Percentiles rank a stretch among this genome's conserved stretches.
These are phyloP conservation scores for Teratosphaeriaceae sp. DNA, from an alignment of 2,329 filamentous ascomycete genomes.

Conservation along the genomic window DNA sequence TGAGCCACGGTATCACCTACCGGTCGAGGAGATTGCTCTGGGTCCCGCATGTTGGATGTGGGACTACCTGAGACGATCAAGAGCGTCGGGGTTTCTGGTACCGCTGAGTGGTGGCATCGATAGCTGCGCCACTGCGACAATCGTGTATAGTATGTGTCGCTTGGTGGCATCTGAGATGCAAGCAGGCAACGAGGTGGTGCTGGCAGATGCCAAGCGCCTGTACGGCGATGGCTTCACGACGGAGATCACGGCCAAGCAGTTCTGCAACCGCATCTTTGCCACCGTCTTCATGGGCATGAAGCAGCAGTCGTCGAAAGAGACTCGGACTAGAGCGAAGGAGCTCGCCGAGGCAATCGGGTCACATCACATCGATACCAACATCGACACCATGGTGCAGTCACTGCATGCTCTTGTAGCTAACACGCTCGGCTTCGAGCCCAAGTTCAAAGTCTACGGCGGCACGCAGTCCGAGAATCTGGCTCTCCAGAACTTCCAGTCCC, in stretches of 20 bases:
- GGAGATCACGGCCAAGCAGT: constrained; percentile 48
- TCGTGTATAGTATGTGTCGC: constrained; percentile 44
- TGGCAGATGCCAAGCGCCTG: constrained; percentile 48
- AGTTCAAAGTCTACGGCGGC: constrained; percentile 60
- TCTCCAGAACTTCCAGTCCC: constrained; percentile 62
- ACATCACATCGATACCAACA: constrained; percentile 67
- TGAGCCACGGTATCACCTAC: constrained; percentile 49
- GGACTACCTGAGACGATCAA: constrained; percentile 52
- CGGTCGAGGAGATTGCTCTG: constrained; percentile 62
- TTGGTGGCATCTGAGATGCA: constrained; percentile 49
- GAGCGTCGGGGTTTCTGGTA: constrained; percentile 49
- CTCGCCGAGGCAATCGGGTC: constrained; percentile 58
- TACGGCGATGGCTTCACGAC: constrained; percentile 46
- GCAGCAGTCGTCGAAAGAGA: constrained; percentile 59
- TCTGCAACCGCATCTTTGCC: constrained; percentile 53
- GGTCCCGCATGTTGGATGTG: constrained; percentile 61
- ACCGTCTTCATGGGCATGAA: constrained; percentile 66
- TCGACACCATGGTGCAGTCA: constrained; percentile 60
- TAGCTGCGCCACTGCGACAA: constrained; percentile 49
- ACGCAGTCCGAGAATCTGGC: constrained; percentile 53
- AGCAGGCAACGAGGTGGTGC: constrained; percentile 47
- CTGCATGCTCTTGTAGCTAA: constrained; percentile 53
- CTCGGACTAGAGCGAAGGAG: constrained; percentile 57
- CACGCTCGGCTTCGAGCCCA: constrained; percentile 54
- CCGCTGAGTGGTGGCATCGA: constrained; percentile 57